Percentiles rank a stretch among this genome's conserved stretches.
Evolutionary conservation across 371 early-diverging fungal genomes (phyloP).

Genomic region (Mortierella sp.): DNA sequence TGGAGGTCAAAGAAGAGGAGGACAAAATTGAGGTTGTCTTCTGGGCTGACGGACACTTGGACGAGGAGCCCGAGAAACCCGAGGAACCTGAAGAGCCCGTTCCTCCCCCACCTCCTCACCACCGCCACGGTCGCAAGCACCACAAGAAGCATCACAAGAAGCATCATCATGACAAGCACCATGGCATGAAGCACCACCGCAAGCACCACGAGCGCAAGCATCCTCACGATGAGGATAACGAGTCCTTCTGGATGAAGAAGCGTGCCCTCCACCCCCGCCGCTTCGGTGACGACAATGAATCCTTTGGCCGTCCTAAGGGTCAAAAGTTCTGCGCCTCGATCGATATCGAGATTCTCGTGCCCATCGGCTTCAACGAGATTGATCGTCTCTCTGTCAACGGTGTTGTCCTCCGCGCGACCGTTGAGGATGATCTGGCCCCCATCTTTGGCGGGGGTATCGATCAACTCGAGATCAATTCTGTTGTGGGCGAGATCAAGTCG

Average conservation of each 20-base stretch:
- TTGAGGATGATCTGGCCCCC: slow-evolving; percentile 7
- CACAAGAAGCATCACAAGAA: slow-evolving; percentile 14
- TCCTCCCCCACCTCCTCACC: slow-evolving; percentile 14
- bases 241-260: slow-evolving; percentile 11
- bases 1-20: slow-evolving; percentile 19
- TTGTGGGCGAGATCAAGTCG: slow-evolving; percentile 23
- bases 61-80: slow-evolving; percentile 2
- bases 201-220: slow-evolving; percentile 33
- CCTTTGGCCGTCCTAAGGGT: background rate
- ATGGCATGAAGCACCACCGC: slow-evolving; percentile 21
- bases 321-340: slow-evolving; percentile 27
- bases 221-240: slow-evolving; percentile 14
- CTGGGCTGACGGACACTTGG: slow-evolving; percentile 39
- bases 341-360: slow-evolving; percentile 31
- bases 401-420: slow-evolving; percentile 9
- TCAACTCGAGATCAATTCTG: slow-evolving; percentile 12
- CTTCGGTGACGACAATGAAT: background rate
- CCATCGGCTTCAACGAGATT: background rate
- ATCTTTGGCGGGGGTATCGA: slow-evolving; percentile 18
- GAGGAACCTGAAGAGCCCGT: background rate
- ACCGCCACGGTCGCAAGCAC: slow-evolving; percentile 21
- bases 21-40: slow-evolving; percentile 22
- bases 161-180: slow-evolving; percentile 14
- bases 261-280: background rate
- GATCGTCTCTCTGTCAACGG: slow-evolving; percentile 23